Conservation (phyloP, 2,329 filamentous ascomycete genomes). For the Nannizzia gypsea region DNA sequence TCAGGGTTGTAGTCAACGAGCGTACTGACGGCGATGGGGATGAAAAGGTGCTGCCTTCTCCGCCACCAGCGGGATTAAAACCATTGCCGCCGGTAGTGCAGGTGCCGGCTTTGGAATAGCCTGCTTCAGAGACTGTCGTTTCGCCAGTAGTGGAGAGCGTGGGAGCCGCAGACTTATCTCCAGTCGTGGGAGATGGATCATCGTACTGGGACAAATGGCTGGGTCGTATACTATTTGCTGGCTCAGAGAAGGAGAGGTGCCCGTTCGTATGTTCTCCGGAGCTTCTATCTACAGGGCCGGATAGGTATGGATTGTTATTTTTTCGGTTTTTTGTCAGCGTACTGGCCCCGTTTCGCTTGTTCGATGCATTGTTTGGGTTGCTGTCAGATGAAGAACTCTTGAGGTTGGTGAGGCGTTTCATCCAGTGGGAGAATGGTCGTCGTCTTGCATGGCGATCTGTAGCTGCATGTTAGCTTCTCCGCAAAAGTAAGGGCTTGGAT, state of each 20-base stretch:
- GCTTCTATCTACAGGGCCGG: constrained; percentile 45
- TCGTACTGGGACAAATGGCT: constrained; percentile 46
- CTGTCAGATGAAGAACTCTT: constrained; percentile 56
- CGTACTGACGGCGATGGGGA: constrained; percentile 54
- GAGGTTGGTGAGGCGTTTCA: constrained; percentile 84
- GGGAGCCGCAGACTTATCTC: constrained; percentile 61
- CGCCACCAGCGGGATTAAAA: constrained; percentile 53
- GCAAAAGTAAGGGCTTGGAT: not conserved
- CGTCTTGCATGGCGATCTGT: constrained; percentile 62
- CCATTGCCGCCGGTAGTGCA: constrained; percentile 55
- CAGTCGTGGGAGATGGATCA: constrained; percentile 45
- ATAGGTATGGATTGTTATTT: constrained; percentile 88
- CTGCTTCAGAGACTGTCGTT: constrained; percentile 59
- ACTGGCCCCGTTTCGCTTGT: constrained; percentile 23
- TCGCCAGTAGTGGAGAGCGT: constrained; percentile 78
- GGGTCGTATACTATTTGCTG: constrained; percentile 39
- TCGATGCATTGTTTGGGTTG: constrained; percentile 26
- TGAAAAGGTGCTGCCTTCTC: constrained; percentile 55
- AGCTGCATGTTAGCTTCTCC: not conserved
- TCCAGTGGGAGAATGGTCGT: constrained; percentile 81
- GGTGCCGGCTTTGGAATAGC: constrained; percentile 72
- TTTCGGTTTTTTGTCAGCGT: constrained; percentile 42
- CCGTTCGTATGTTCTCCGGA: constrained; percentile 30
- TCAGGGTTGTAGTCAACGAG: constrained; percentile 54
- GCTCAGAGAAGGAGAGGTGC: constrained; percentile 40